These are phyloP conservation scores for Fraxinus floribunda DNA, from an alignment of 305 asterid species.

Conservation along the genomic window DNA sequence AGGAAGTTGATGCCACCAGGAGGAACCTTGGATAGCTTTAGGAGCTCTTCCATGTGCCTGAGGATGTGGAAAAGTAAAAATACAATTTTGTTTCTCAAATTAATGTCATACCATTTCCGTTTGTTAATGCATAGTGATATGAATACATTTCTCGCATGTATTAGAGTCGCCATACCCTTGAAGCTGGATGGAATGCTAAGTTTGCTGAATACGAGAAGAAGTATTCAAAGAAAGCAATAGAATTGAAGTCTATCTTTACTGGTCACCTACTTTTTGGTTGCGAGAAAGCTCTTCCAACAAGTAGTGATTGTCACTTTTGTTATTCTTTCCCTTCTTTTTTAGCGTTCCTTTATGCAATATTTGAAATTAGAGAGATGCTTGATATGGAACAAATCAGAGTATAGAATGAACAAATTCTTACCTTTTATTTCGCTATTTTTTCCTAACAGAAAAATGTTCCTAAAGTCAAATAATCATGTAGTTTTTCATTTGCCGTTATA, in stretches of 20 bases:
- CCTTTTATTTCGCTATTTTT: not conserved
- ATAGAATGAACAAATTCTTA: not conserved
- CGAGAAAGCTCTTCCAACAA: slow-evolving; percentile 97
- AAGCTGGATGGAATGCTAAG: slow-evolving; percentile 86
- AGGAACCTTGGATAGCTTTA: not conserved
- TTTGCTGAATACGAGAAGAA: slow-evolving; percentile 84
- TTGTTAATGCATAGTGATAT: not conserved
- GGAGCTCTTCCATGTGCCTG: not conserved
- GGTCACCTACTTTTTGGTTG: slow-evolving; percentile 84
- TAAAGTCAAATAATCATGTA: not conserved
- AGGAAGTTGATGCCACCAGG: not conserved
- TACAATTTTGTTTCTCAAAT: too few species aligned
- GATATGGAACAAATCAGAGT: not conserved
- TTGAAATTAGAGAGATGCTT: not conserved
- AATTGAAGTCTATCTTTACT: slow-evolving; percentile 61
- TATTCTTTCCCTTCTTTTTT: not conserved
- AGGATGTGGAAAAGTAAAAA: not conserved
- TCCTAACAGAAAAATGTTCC: not conserved
- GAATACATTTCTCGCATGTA: too few species aligned
- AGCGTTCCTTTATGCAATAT: not conserved
- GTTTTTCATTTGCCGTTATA: too few species aligned
- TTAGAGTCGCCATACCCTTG: slow-evolving; percentile 61
- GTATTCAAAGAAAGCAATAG: slow-evolving; percentile 80
- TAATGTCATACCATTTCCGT: not conserved
- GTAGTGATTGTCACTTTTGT: slow-evolving; percentile 26